These are phyloP conservation scores for Podosphaera xanthii DNA, from an alignment of 2,329 filamentous ascomycete species.

Conservation along the genomic window DNA sequence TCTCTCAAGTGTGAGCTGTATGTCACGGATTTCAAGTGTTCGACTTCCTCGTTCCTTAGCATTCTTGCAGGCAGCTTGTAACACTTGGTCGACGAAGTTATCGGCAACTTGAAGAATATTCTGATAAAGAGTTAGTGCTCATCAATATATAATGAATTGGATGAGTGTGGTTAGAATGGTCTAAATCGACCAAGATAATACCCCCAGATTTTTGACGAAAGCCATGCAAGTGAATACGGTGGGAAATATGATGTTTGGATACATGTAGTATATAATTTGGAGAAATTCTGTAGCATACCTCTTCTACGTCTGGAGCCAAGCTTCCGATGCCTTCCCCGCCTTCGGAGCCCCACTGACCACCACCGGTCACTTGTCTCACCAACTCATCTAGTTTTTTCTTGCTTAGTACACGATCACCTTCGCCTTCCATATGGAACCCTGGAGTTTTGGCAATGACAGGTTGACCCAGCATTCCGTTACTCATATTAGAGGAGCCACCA, in stretches of 20 bases:
- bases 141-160: background rate
- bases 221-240: no score
- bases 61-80: conserved; percentile 68
- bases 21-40: conserved; percentile 69
- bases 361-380: conserved; percentile 78
- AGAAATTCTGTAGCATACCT: conserved; percentile 33
- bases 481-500: conserved; percentile 49
- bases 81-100: conserved; percentile 81
- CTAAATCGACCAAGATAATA: no score
- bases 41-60: conserved; percentile 84
- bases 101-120: conserved; percentile 76
- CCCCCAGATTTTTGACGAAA: no score
- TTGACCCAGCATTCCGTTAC: conserved; percentile 67
- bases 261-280: no score
- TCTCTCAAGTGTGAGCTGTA: conserved; percentile 63
- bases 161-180: no score
- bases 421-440: conserved; percentile 68
- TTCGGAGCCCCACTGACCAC: conserved; percentile 44
- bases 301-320: conserved; percentile 81
- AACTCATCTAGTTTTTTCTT: conserved; percentile 96
- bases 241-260: no score
- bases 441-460: conserved; percentile 66
- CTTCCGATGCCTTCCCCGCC: conserved; percentile 40
- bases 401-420: conserved; percentile 80
- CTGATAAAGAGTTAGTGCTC: conserved; percentile 22